A percentile compares a stretch with the other conserved stretches of the same genome.
phyloP scores from a whole-genome alignment of 2,329 filamentous ascomycete genomes.

The Aureobasidium vineae region DNA sequence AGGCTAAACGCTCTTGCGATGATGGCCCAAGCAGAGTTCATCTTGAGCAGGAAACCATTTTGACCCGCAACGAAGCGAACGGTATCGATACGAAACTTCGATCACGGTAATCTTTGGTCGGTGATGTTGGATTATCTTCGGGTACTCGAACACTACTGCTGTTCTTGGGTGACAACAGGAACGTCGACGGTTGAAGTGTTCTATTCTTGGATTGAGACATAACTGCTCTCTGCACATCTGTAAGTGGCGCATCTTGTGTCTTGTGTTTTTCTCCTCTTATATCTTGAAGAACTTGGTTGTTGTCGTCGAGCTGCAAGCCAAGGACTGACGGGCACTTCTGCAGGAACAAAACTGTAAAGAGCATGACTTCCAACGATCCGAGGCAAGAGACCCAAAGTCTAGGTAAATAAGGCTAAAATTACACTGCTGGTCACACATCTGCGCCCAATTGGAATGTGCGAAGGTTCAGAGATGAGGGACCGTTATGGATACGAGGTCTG shows the following conservation, averaged over 20 bases:
- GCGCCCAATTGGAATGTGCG: background rate
- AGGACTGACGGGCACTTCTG: background rate
- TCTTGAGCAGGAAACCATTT: conserved; percentile 8
- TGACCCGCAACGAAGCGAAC: background rate
- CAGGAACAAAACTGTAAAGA: conserved; percentile 13
- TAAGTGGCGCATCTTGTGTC: background rate
- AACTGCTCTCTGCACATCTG: background rate
- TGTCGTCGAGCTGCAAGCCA: background rate
- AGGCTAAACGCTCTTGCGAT: background rate
- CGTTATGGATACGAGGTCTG: conserved; percentile 21
- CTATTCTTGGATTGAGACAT: conserved; percentile 18
- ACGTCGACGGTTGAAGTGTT: background rate
- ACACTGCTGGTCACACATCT: background rate
- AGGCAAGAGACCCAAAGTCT: background rate
- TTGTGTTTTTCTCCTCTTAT: background rate
- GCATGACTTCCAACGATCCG: background rate
- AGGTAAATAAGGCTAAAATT: conserved; percentile 8
- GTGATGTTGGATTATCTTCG: background rate
- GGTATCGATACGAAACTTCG: conserved; percentile 5
- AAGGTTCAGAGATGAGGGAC: background rate
- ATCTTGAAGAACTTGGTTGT: background rate
- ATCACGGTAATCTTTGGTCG: background rate
- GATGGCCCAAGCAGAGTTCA: background rate
- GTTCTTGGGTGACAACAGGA: background rate
- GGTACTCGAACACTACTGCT: background rate